A percentile compares a stretch with the other conserved stretches of the same genome.
phyloP scores from a whole-genome alignment of 805 yeast species.

The Monosporozyma aerobia region DNA sequence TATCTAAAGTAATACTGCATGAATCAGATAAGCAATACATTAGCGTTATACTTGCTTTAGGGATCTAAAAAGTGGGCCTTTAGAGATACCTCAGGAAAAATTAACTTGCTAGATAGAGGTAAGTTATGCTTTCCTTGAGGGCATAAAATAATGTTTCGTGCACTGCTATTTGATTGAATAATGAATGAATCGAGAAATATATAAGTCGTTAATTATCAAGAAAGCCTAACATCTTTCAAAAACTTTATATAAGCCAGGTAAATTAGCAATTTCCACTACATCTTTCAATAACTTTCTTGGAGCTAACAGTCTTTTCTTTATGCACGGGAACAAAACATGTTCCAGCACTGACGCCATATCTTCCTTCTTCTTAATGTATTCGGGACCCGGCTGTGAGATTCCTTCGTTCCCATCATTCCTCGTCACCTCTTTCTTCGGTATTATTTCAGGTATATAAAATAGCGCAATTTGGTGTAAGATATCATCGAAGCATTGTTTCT shows the following conservation, averaged over 20 bases:
- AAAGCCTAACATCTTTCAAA: slow-evolving; percentile 72
- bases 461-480: slow-evolving; percentile 61
- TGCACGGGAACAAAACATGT: slow-evolving; percentile 51
- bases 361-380: slow-evolving; percentile 21
- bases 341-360: slow-evolving; percentile 40
- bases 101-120: too few species aligned
- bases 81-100: too few species aligned
- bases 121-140: too few species aligned
- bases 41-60: too few species aligned
- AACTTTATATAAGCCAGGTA: slow-evolving; percentile 84
- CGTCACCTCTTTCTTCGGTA: not conserved
- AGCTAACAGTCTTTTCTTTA: slow-evolving; percentile 57
- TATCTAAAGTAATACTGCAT: too few species aligned
- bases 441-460: slow-evolving; percentile 57
- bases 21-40: too few species aligned
- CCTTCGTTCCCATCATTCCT: slow-evolving; percentile 3
- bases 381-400: slow-evolving; percentile 17
- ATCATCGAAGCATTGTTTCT: slow-evolving; percentile 56
- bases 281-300: slow-evolving; percentile 42
- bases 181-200: not conserved
- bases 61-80: too few species aligned
- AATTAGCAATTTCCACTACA: slow-evolving; percentile 76
- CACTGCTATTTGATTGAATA: not conserved
- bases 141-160: not conserved
- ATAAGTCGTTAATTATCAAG: not conserved